Conservation (phyloP, 768 basidiomycete genomes). For the Phaffia tasmanica region DNA sequence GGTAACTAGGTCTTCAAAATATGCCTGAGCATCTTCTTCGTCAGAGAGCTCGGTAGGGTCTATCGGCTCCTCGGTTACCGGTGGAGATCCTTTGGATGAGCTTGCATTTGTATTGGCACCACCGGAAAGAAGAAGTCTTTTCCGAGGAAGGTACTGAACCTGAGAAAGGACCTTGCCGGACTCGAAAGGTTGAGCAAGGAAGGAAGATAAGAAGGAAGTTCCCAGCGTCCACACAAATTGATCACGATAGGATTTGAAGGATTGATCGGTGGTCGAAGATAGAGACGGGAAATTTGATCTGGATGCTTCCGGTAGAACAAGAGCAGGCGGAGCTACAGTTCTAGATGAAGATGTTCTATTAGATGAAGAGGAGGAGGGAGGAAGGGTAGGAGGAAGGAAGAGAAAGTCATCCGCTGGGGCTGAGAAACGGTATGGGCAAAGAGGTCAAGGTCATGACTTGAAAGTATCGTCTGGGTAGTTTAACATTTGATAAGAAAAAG, state of each 20-base stretch:
- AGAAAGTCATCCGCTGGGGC: constrained; percentile 26
- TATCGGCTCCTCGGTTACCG: not conserved
- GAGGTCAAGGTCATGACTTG: not conserved
- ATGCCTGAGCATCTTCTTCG: constrained; percentile 26
- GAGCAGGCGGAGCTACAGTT: constrained; percentile 6
- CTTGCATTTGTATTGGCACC: not conserved
- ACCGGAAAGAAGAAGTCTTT: not conserved
- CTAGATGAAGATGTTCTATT: not conserved
- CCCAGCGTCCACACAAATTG: constrained; percentile 9
- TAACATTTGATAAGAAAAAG: not conserved
- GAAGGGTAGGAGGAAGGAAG: constrained; percentile 23
- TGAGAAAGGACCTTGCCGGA: constrained; percentile 19
- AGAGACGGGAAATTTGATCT: constrained; percentile 3
- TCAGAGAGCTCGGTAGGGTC: constrained; percentile 9
- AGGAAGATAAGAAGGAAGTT: constrained; percentile 9
- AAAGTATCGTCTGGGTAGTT: too few species aligned
- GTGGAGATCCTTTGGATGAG: not conserved
- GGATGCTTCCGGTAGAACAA: constrained; percentile 22
- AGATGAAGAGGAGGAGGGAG: constrained; percentile 9
- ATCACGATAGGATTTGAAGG: not conserved
- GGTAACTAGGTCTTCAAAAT: constrained; percentile 23
- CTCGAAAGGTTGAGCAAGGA: constrained; percentile 21
- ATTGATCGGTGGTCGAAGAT: not conserved
- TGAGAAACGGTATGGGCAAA: not conserved
- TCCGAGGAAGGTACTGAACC: constrained; percentile 11